Base-by-base conservation (phyloP, 2,329 filamentous ascomycete species). In the Trichoderma atroviride region DNA sequence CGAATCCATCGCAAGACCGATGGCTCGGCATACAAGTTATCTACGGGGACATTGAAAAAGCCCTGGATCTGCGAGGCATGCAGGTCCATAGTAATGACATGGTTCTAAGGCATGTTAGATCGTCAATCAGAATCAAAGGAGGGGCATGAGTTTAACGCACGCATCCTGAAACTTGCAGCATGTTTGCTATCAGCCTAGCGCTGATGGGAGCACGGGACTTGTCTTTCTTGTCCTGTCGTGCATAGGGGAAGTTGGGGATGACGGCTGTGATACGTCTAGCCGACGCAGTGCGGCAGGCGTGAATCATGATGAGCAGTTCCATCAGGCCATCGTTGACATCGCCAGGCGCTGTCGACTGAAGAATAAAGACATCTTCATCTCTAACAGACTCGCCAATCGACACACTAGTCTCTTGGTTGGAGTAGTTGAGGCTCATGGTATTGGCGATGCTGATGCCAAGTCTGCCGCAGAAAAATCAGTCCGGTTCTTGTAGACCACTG, bases 291-390 rank as follows among this genome's bases (percentile, higher is more conserved):
- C 84, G 83, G 86, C 95, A 97, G 72, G 95, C 95, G 78, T 97
- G 96, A 81, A 97, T 96, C 90, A 97, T 97, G 82, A 98, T 97
- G 74, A 98, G 88, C 47, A 98, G 88, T 82, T 99, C 95, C 95
- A 99, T 98, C 70, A 99, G 87, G 61, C 94, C 94, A 80, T 98
- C 95, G 82, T 99, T 99, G 83, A 98, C 96, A 79, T 97, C 94
- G 79, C 95, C 94, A 2, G 95, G 95, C 52, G 92, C 91, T 59
- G 96, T 97, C 29, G 95, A 97, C 82, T 98, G 95, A 71, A 98
- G 86, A 76, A 98, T 97, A 84, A 97, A 98, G 78, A 97, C 94
- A 88, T 98, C 95, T 86, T 98, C 95, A 79, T 98, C 95, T 81
- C 95, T 88, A 68, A 98, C 95, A 72, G 92, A 96, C 84, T 98